Conservation (phyloP, 177 flowering plant genomes). For the Vitis hybrid region DNA sequence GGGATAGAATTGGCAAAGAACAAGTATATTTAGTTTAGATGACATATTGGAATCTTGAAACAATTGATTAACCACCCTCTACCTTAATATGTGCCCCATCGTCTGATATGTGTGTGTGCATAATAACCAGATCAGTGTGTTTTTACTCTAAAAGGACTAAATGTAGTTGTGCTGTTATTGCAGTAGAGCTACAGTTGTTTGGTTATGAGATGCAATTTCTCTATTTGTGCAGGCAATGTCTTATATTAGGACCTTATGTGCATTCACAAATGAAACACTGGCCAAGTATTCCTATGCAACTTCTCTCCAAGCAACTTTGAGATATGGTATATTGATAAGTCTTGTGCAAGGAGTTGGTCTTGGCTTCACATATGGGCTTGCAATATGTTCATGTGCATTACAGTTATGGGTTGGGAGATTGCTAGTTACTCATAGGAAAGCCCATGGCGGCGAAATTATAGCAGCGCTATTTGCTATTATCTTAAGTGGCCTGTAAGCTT, state of each 20-base stretch:
- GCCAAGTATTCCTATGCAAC: slow-evolving; percentile 99
- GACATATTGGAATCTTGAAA: too few relatives aligned
- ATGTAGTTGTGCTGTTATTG: too few relatives aligned
- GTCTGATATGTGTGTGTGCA: too few relatives aligned
- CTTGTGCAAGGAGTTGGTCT: slow-evolving; percentile 99
- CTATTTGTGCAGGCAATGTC: slow-evolving; percentile 80
- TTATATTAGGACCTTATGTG: slow-evolving; percentile 83
- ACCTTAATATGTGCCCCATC: too few relatives aligned
- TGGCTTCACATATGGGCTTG: slow-evolving; percentile 99
- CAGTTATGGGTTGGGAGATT: slow-evolving; percentile 98
- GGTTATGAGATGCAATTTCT: slow-evolving; percentile 6
- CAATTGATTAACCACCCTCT: too few relatives aligned
- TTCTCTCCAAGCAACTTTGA: slow-evolving; percentile 92
- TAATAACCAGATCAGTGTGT: too few relatives aligned
- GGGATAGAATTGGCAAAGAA: too few relatives aligned
- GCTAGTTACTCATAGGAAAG: slow-evolving; percentile 57
- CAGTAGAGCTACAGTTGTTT: too few relatives aligned
- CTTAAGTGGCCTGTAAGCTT: slow-evolving; percentile 94
- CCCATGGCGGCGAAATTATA: slow-evolving; percentile 84
- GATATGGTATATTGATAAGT: slow-evolving; percentile 96
- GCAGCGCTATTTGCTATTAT: slow-evolving; percentile 82
- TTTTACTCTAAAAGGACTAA: too few relatives aligned
- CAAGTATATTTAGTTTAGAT: too few relatives aligned
- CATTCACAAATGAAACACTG: slow-evolving; percentile 93
- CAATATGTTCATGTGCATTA: slow-evolving; percentile 98